Evolutionary conservation across 2,329 filamentous ascomycete genomes (phyloP).

Genomic region (Cladobotryum protrusum): DNA sequence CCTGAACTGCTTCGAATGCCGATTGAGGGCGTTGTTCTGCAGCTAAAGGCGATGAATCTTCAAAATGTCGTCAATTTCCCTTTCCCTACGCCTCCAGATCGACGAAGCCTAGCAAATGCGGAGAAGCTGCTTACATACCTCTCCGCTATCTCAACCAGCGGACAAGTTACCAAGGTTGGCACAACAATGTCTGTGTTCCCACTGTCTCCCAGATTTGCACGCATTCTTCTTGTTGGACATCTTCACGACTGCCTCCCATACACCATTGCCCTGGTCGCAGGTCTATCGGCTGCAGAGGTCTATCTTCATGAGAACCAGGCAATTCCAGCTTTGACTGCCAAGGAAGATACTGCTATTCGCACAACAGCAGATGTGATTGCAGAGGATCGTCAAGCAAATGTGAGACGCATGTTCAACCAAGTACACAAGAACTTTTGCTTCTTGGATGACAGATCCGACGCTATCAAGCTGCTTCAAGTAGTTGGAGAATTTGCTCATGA

Average conservation of each 20-base stretch:
- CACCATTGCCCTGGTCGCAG: conserved; percentile 81
- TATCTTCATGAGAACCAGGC: conserved; percentile 79
- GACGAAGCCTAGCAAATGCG: conserved; percentile 68
- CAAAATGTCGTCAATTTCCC: conserved; percentile 90
- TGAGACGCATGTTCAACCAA: conserved; percentile 56
- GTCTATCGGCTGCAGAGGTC: conserved; percentile 79
- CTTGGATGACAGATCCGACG: conserved; percentile 78
- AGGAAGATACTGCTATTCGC: conserved; percentile 43
- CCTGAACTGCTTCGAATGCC: conserved; percentile 88
- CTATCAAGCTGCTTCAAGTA: conserved; percentile 82
- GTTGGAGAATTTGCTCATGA: conserved; percentile 82
- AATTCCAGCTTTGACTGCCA: conserved; percentile 50
- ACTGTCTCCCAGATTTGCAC: conserved; percentile 80
- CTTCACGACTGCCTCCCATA: conserved; percentile 77
- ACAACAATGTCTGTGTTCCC: conserved; percentile 83
- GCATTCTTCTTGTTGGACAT: conserved; percentile 85
- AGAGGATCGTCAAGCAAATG: conserved; percentile 61
- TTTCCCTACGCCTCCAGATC: conserved; percentile 84
- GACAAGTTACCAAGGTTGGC: conserved; percentile 73
- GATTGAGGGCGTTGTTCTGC: conserved; percentile 85
- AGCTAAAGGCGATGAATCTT: conserved; percentile 91
- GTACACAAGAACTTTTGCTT: conserved; percentile 74
- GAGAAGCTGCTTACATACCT: conserved; percentile 84
- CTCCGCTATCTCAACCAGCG: conserved; percentile 65
- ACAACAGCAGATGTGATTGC: conserved; percentile 64